Evolutionary conservation across 768 basidiomycete genomes (phyloP), one percentile per base, ranked within the genome.

Genomic region (Russula vinacea): DNA sequence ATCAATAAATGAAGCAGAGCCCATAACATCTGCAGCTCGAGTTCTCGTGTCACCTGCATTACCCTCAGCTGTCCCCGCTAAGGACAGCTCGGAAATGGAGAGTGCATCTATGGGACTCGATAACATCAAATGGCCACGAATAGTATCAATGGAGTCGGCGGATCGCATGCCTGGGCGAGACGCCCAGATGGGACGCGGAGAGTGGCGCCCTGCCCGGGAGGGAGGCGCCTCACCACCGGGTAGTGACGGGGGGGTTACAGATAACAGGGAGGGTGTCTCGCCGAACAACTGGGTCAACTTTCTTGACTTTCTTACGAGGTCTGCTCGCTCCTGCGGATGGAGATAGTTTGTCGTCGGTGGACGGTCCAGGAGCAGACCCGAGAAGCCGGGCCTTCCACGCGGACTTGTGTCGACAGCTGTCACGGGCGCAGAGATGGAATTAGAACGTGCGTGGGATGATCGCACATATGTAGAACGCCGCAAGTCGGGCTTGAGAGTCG

Each of bases 281-380:
- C 91, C 91, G 60, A 93, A 86, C n/a, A 93, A 76, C 66, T 87
- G 86, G n/a, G 87, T 80, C 54, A 93, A 81, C 74, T 94, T 94
- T 70, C 87, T 85, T 56, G 85, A 83, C 69, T 86, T 88, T 59
- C 84, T 79, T 37, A 93, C 78, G 62, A 88, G 84, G 56, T 89
- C 89, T 0, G 87, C 82, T 35, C 91, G 89, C 67, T 88, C 84
- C 13, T 80, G 78, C 19, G 84, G 76, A 66, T 78, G 78, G 53
- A 91, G 84, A 67, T 80, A 75, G 74, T 92, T 92, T 5, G 84
- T 85, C 3, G 88, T 88, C 1, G 85, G 83, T 0, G 88, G 87
- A 24, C 82, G 75, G 24, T 73, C 57, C 24, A 64, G 60, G n/a
- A 57, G 47, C 51, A 68, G n/a, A 33, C 54, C 51, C 9, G 65